Evolutionary conservation across 2,329 filamentous ascomycete genomes (phyloP), one percentile per base, ranked within the genome.

Genomic region (Diaporthe citriasiana): DNA sequence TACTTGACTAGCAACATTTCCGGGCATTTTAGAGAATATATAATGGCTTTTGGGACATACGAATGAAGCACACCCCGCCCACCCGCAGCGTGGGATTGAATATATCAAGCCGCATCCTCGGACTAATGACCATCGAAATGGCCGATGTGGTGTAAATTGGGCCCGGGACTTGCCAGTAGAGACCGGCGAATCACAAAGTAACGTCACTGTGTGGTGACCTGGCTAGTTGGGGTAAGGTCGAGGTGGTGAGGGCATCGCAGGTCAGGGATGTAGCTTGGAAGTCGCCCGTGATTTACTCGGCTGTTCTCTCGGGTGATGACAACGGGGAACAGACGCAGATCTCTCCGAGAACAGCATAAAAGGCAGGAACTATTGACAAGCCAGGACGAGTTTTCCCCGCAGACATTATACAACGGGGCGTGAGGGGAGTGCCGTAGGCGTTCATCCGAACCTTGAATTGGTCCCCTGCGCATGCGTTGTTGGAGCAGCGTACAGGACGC

Each of bases 191-290:
- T 60, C 56, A 71, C 69, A 60, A 60, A 27, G 33, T 53, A 38
- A 63, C 45, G 56, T 63, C 47, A 45, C 56, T 55, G 25, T 22
- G 51, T 35, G 30, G n/a, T 42, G 56, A 38, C 4, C 10, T 63
- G 45, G 51, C 35, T 53, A 25, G 69, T 40, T 47, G 47, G 55
- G 47, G 69, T 59, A 71, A 47, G 30, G 6, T 56, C 35, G 27
- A 63, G 8, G 19, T 60, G 45, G n/a, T 53, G 69, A 60, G 38
- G 42, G 35, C 57, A 63, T 71, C 69, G 25, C 56, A 30, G 33
- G 69, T 19, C 53, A 71, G 55, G 69, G 55, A n/a, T 55, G 42
- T 22, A 33, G 69, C 69, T 42, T 56, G 66, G 33, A 53, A 45
- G n/a, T 33, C 27, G 51, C 51, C 66, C 50, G 13, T 68, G 63